These are phyloP conservation scores for Wickerhamomyces mucosus DNA, from an alignment of 805 yeast genomes.

Conservation along the genomic window DNA sequence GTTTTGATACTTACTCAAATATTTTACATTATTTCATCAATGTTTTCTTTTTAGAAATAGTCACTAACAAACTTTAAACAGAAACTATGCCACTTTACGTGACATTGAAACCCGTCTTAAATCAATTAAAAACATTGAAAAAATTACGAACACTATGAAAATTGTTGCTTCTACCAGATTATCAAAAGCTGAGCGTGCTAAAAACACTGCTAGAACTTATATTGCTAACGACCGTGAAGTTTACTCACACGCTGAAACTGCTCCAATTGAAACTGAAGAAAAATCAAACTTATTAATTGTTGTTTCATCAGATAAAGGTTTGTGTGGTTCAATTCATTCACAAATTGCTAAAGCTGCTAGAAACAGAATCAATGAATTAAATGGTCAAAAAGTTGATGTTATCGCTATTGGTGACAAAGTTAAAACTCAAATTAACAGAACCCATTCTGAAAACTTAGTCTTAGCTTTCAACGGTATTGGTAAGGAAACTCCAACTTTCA, in stretches of 20 bases:
- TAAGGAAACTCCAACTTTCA: conserved; percentile 92
- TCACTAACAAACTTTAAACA: conserved; percentile 22
- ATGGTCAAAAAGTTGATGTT: conserved; percentile 53
- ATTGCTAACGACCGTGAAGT: conserved; percentile 73
- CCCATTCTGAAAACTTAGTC: conserved; percentile 57
- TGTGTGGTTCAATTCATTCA: conserved; percentile 97
- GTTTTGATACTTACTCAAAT: too few species aligned
- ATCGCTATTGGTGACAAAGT: conserved; percentile 93
- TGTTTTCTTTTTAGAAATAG: too few species aligned
- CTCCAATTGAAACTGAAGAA: conserved; percentile 35
- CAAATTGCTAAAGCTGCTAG: conserved; percentile 88
- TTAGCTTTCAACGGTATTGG: conserved; percentile 87
- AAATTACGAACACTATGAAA: conserved; percentile 99
- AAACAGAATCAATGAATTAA: conserved; percentile 44
- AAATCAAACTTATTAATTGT: conserved; percentile 76
- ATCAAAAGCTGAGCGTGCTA: conserved; percentile 91
- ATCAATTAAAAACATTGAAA: conserved; percentile 97
- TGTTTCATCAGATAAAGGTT: conserved; percentile 93
- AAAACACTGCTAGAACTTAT: conserved; percentile 79
- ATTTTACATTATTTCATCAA: too few species aligned
- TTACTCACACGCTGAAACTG: conserved; percentile 74
- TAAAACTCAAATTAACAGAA: conserved; percentile 81
- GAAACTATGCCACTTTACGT: conserved; percentile 97
- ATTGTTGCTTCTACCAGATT: conserved; percentile 97
- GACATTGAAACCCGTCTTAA: conserved; percentile 97